Evolutionary conservation across 345 rosid genomes (phyloP).

Genomic region (Zanthoxylum bungeanum): DNA sequence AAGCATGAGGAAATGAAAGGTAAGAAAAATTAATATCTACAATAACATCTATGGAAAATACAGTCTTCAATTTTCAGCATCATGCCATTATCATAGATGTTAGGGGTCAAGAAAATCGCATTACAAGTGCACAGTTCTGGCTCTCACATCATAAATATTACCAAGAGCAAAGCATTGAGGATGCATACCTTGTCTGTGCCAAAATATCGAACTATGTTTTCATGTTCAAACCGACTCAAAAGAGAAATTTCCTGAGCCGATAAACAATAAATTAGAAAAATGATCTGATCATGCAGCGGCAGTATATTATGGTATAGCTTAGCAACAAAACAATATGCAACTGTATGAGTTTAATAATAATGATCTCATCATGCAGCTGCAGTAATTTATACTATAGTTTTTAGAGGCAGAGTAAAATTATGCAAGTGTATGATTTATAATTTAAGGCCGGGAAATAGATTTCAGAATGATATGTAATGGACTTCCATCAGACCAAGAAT

Average conservation of each 20-base stretch:
- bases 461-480: neutral
- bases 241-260: slow-evolving; percentile 68
- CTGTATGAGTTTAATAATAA: neutral
- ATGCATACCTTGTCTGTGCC: slow-evolving; percentile 72
- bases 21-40: too few species aligned
- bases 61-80: neutral
- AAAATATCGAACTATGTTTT: slow-evolving; percentile 70
- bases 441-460: neutral
- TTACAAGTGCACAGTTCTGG: neutral
- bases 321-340: neutral
- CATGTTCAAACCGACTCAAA: slow-evolving; percentile 83
- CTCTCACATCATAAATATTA: neutral
- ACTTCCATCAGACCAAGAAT: neutral
- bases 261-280: neutral
- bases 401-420: neutral
- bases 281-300: neutral
- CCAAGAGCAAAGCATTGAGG: neutral
- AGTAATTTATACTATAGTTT: neutral
- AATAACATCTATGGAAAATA: neutral
- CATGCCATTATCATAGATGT: neutral
- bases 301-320: neutral
- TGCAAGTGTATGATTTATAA: neutral
- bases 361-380: neutral
- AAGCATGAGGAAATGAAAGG: too few species aligned
- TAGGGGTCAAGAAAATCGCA: neutral